phyloP scores from a whole-genome alignment of 1,284 basidiomycete species.

The Hymenochaete sp. region DNA sequence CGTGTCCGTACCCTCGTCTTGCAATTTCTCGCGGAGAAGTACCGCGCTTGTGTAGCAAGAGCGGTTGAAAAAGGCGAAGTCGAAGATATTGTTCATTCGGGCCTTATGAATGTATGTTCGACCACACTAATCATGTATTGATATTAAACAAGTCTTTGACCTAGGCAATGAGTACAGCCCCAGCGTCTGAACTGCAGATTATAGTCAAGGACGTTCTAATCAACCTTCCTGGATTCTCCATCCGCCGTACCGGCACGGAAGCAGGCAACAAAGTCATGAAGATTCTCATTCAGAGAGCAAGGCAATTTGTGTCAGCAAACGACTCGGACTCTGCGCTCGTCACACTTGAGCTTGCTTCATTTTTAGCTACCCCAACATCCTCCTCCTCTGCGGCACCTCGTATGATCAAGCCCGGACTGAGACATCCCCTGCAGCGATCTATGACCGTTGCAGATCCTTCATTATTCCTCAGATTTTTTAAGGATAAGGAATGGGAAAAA shows the following conservation, averaged over 20 bases:
- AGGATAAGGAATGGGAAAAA: no score
- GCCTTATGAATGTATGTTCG: slow-evolving; percentile 39
- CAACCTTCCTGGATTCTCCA: slow-evolving; percentile 41
- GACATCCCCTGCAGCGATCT: not conserved
- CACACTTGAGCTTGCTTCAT: not conserved
- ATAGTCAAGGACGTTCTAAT: slow-evolving; percentile 48
- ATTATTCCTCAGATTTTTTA: not conserved
- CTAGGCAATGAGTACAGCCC: slow-evolving; percentile 35
- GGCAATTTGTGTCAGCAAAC: not conserved
- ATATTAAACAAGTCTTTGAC: not conserved
- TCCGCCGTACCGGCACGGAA: slow-evolving; percentile 18
- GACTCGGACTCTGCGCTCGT: not conserved
- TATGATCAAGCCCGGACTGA: not conserved
- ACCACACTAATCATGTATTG: not conserved
- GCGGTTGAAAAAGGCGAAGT: slow-evolving; percentile 38
- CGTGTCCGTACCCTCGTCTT: slow-evolving; percentile 50
- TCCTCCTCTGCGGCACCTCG: not conserved
- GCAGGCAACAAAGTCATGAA: slow-evolving; percentile 38
- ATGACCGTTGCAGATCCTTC: not conserved
- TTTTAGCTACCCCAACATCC: slow-evolving; percentile 31
- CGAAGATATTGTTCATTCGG: slow-evolving; percentile 41
- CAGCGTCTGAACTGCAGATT: slow-evolving; percentile 36
- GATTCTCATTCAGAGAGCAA: slow-evolving; percentile 34
- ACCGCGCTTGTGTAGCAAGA: slow-evolving; percentile 36
- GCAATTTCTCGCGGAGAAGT: slow-evolving; percentile 46